Conservation (phyloP, 1,284 basidiomycete genomes). For the Uromyces viciae-fabae region DNA sequence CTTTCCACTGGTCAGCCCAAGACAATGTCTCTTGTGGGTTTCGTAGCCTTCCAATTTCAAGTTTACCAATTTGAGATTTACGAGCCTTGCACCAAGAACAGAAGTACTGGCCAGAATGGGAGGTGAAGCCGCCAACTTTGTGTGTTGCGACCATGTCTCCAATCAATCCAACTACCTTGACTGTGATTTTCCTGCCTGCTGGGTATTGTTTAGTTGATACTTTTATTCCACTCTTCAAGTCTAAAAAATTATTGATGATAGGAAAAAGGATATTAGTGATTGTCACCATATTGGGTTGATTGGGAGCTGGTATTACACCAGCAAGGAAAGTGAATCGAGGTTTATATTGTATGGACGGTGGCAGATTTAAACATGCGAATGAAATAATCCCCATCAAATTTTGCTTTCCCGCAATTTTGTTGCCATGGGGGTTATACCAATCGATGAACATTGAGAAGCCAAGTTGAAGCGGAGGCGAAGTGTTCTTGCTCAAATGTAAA, state of each 20-base stretch:
- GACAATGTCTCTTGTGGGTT: not conserved
- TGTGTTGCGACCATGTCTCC: constrained; percentile 18
- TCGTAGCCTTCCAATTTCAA: not conserved
- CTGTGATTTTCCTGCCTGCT: not conserved
- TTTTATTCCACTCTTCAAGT: not conserved
- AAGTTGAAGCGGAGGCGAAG: not conserved
- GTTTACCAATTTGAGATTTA: not conserved
- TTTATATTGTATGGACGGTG: not conserved
- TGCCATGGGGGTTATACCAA: constrained; percentile 25
- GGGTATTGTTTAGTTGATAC: not conserved
- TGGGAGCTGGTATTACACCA: constrained; percentile 14
- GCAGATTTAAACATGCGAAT: constrained; percentile 6
- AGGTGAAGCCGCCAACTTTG: constrained; percentile 11
- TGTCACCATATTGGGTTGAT: constrained; percentile 4
- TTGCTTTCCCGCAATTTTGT: constrained; percentile 24
- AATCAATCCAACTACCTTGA: not conserved
- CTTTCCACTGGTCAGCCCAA: not conserved
- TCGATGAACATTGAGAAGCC: constrained; percentile 19
- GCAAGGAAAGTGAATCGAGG: not conserved
- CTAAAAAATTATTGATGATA: not conserved
- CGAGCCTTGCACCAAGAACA: constrained; percentile 10
- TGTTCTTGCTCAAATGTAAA: not conserved
- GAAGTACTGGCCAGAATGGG: not conserved
- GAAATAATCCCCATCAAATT: not conserved
- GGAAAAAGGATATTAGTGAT: constrained; percentile 2